These are phyloP conservation scores for Neopestalotiopsis sp. DNA, from an alignment of 2,329 filamentous ascomycete genomes.

Conservation along the genomic window DNA sequence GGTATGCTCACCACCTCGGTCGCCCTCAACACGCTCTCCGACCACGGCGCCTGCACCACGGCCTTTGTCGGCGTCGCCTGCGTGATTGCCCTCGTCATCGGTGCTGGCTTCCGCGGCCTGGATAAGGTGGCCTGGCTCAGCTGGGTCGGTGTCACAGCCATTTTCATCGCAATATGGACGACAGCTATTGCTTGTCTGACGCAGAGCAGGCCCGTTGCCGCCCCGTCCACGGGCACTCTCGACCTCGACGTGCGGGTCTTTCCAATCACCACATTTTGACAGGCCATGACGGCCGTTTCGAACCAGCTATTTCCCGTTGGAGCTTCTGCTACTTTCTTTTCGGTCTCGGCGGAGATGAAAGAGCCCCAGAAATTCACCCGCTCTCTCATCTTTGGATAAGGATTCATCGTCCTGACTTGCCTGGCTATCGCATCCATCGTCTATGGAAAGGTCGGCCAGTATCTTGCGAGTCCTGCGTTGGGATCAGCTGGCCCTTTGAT, in stretches of 20 bases:
- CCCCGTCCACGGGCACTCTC: slow-evolving; percentile 61
- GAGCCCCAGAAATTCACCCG: slow-evolving; percentile 40
- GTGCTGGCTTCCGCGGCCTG: slow-evolving; percentile 61
- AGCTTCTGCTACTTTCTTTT: slow-evolving; percentile 65
- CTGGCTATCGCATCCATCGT: slow-evolving; percentile 62
- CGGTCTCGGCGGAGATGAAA: slow-evolving; percentile 70
- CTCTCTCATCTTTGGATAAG: slow-evolving; percentile 23
- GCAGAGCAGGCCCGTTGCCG: slow-evolving; percentile 27
- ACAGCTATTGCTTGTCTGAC: slow-evolving; percentile 46
- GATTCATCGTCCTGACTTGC: slow-evolving; percentile 64
- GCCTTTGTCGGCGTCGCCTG: slow-evolving; percentile 60
- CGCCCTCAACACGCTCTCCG: slow-evolving; percentile 62
- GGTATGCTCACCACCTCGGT: slow-evolving; percentile 65
- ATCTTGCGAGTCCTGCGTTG: slow-evolving; percentile 54
- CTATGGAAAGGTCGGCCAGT: slow-evolving; percentile 67
- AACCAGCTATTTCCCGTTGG: slow-evolving; percentile 66
- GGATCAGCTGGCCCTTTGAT: slow-evolving; percentile 63
- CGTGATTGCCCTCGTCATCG: slow-evolving; percentile 46
- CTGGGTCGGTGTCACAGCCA: slow-evolving; percentile 63
- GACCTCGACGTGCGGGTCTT: slow-evolving; percentile 64
- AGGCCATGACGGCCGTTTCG: slow-evolving; percentile 60
- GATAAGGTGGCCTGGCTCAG: slow-evolving; percentile 66
- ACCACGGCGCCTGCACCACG: slow-evolving; percentile 63
- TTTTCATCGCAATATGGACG: slow-evolving; percentile 63
- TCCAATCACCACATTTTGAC: slow-evolving; percentile 60